phyloP scores from a whole-genome alignment of 2,329 filamentous ascomycete genomes.

The Exophiala bonariae region DNA sequence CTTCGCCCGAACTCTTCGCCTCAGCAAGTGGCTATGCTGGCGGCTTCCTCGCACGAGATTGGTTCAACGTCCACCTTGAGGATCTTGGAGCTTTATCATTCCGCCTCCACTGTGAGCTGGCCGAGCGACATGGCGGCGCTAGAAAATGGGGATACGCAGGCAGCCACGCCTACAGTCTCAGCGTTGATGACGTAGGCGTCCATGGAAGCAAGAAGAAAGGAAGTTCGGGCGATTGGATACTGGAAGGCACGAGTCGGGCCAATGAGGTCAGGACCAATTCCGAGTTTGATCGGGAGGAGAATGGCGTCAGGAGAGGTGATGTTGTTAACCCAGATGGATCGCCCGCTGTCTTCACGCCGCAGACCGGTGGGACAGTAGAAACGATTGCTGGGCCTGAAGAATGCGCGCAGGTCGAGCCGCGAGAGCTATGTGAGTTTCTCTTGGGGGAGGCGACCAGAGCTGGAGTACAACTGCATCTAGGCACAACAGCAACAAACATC shows the following conservation, averaged over 20 bases:
- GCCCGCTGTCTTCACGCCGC: constrained; percentile 61
- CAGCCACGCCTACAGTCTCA: constrained; percentile 61
- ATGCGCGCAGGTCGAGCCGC: constrained; percentile 69
- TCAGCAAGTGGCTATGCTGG: constrained; percentile 74
- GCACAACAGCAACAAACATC: constrained; percentile 57
- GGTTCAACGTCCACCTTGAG: constrained; percentile 62
- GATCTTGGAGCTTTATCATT: constrained; percentile 68
- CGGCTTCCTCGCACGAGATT: constrained; percentile 73
- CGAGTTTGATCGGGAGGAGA: background rate
- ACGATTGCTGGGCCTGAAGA: constrained; percentile 61
- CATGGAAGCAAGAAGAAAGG: constrained; percentile 37
- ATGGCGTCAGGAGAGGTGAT: constrained; percentile 23
- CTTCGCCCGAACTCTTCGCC: constrained; percentile 62
- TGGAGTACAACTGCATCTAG: constrained; percentile 68
- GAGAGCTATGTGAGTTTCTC: constrained; percentile 66
- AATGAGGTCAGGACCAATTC: constrained; percentile 44
- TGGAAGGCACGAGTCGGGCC: constrained; percentile 63
- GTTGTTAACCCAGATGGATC: constrained; percentile 36
- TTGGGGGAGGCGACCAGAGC: constrained; percentile 56
- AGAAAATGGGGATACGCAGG: constrained; percentile 60
- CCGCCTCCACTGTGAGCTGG: constrained; percentile 65
- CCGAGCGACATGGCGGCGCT: constrained; percentile 58
- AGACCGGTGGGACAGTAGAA: constrained; percentile 58
- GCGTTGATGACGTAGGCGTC: constrained; percentile 35
- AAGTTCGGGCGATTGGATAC: constrained; percentile 65